A percentile compares a stretch with the other conserved stretches of the same genome.
Evolutionary conservation across 352 stramenopile species (phyloP).

Genomic region (Phytophthora lateralis): DNA sequence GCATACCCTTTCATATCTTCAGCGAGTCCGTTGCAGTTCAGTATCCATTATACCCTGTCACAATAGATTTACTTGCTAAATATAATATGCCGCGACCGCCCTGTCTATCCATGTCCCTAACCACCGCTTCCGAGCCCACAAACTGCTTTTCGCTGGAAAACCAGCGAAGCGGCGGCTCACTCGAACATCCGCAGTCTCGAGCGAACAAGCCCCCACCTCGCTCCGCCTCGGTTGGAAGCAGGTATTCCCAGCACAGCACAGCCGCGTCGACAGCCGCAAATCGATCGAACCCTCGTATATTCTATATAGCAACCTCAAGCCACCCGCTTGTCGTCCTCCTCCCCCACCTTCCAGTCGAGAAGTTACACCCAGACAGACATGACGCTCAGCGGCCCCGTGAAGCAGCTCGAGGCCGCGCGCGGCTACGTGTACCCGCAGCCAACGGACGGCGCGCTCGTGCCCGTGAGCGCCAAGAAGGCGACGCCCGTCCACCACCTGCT

Average conservation of each 20-base stretch:
- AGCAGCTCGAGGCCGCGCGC: constrained; percentile 48
- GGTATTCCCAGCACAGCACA: constrained; percentile 21
- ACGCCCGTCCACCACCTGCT: constrained; percentile 27
- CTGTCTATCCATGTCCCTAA: constrained; percentile 2
- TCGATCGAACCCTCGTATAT: constrained; percentile 34
- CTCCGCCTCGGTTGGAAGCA: constrained; percentile 16
- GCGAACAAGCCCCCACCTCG: constrained; percentile 17
- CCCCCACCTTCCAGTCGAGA: constrained; percentile 20
- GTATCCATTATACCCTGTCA: background rate
- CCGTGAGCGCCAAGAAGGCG: constrained; percentile 51
- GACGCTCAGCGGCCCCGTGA: constrained; percentile 52
- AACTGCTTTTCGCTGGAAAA: constrained; percentile 15
- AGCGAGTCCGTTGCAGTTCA: background rate
- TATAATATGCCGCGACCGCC: background rate
- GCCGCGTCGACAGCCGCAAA: constrained; percentile 18
- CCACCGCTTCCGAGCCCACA: constrained; percentile 3
- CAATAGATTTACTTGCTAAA: background rate
- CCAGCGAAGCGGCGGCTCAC: constrained; percentile 11
- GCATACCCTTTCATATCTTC: background rate
- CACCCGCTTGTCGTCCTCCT: constrained; percentile 20
- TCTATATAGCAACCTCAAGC: constrained; percentile 22
- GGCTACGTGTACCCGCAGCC: constrained; percentile 43
- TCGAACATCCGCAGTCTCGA: constrained; percentile 31
- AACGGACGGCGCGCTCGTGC: constrained; percentile 51
- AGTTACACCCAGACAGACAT: constrained; percentile 32